Conservation (phyloP, 495 filamentous ascomycete species). For the Xylaria castorea region DNA sequence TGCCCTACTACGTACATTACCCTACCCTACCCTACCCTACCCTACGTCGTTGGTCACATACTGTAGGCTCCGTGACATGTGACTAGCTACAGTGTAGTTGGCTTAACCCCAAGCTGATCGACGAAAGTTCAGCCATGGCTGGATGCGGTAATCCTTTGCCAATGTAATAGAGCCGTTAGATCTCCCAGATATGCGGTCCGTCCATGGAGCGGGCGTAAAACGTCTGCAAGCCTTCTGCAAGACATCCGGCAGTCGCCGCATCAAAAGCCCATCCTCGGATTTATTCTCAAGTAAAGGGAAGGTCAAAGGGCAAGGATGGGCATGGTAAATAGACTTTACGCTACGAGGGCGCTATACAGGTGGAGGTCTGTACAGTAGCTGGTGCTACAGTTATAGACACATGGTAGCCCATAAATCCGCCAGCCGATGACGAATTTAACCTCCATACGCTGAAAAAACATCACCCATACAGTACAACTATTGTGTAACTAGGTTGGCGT, state of each 20-base stretch:
- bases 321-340: constrained; percentile 32
- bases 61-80: constrained; percentile 4
- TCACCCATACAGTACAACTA: constrained; percentile 18
- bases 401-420: constrained; percentile 12
- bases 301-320: constrained; percentile 20
- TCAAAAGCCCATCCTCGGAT: constrained; percentile 4
- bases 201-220: background rate
- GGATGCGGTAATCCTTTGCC: background rate
- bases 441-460: background rate
- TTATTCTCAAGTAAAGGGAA: constrained; percentile 7
- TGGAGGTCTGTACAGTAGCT: constrained; percentile 9
- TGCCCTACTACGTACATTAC: constrained; percentile 3
- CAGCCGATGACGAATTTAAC: constrained; percentile 17
- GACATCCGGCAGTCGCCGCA: constrained; percentile 7
- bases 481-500: constrained; percentile 16
- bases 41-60: constrained; percentile 18
- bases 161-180: background rate
- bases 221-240: constrained; percentile 19
- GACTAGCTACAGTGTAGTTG: background rate
- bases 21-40: background rate
- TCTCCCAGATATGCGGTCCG: constrained; percentile 15
- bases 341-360: constrained; percentile 23
- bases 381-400: background rate
- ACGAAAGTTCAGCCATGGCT: constrained; percentile 10
- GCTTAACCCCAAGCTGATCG: background rate